Conservation (phyloP, 257 asterid species). For the Lycium ferocissimum region DNA sequence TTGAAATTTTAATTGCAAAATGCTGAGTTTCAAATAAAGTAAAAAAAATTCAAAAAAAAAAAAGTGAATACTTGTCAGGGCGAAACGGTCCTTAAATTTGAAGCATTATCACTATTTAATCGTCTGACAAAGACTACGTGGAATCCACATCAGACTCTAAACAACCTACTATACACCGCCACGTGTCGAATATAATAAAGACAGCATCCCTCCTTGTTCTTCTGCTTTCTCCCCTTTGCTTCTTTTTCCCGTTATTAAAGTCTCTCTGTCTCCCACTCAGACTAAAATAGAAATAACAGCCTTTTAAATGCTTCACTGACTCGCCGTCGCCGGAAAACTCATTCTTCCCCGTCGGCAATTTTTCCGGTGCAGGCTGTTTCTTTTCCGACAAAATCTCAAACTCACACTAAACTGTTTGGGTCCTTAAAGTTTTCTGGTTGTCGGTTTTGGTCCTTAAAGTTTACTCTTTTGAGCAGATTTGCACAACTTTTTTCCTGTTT, state of each 20-base stretch:
- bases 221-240: not conserved
- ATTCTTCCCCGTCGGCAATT: slow-evolving; percentile 29
- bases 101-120: not conserved
- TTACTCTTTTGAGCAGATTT: slow-evolving; percentile 6
- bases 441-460: not conserved
- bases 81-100: not conserved
- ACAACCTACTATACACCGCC: not conserved
- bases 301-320: slow-evolving; percentile 48
- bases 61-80: too few relatives aligned
- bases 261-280: slow-evolving; percentile 30
- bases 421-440: slow-evolving; percentile 8
- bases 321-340: slow-evolving; percentile 49
- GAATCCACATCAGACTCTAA: slow-evolving; percentile 38
- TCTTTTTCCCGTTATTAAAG: slow-evolving; percentile 32
- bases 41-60: too few relatives aligned
- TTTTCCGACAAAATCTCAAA: slow-evolving; percentile 32
- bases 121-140: slow-evolving; percentile 26
- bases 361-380: slow-evolving; percentile 27
- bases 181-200: not conserved
- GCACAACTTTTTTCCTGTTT: not conserved
- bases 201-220: not conserved
- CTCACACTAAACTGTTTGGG: not conserved
- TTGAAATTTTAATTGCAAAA: too few relatives aligned
- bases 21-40: too few relatives aligned
- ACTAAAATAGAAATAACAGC: slow-evolving; percentile 36